Base-by-base conservation (phyloP, 2,329 filamentous ascomycete genomes). In the Arthrinium phaeospermum region DNA sequence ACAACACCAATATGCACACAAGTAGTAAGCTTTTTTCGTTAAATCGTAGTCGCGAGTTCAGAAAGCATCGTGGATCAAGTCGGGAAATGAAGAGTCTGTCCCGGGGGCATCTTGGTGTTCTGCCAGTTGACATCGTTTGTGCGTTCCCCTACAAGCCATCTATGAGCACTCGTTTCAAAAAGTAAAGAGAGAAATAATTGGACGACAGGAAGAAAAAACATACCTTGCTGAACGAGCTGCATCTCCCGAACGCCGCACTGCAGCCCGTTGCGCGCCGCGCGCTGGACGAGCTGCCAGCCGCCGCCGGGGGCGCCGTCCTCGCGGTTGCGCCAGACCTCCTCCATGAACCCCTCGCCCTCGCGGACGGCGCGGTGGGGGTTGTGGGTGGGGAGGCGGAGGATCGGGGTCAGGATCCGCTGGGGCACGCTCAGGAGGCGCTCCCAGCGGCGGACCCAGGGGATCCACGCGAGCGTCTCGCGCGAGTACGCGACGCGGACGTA, bases 401-500 rank as follows among this genome's bases (percentile, higher is more conserved):
- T 76, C 73, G 84, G 83, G 70, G 89, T 92, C 19, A 91, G 80
- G 24, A 93, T 78, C 41, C 84, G 82, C 76, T 94, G 91, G 3
- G 89, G 85, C 4, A 88, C 80, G 0, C 86, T 84, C 74, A 92
- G 91, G 0, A 94, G 83, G 6, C 89, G 84, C 80, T 95, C 93
- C 76, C 92, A 91, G 16, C 90, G 88, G 72, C 89, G 88, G 6
- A 89, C 88, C 41, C 91, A 81, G 2, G 85, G 82, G 2, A 94
- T 84, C 88, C 89, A 91, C 0, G 82, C 82, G 12, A 93, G 85
- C 0, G 90, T 89, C 4, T 79, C 78, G 44, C 84, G 81, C 67
- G 89, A 87, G 79, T 95, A 94, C 1, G 92, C 90, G 5, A 93
- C 91, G 24, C 93, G 89, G 61, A 95, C 88, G 77, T 89, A 94